Conservation (phyloP, 805 yeast species). For the Hanseniaspora lachancei region DNA sequence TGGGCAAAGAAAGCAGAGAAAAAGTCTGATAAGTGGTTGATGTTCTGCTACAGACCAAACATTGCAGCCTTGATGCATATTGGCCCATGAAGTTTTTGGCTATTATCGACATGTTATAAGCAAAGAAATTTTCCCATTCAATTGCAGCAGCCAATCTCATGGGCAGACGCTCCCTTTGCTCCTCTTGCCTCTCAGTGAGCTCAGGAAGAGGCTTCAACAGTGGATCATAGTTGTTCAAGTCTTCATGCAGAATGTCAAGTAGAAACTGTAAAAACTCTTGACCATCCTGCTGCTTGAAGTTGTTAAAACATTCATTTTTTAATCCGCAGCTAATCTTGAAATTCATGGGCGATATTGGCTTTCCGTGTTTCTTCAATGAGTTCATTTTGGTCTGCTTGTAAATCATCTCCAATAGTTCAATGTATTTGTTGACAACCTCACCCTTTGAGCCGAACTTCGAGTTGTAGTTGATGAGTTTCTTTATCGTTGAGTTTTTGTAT, state of each 20-base stretch:
- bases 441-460: constrained; percentile 76
- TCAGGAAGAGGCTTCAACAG: constrained; percentile 25
- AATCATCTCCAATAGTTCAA: constrained; percentile 44
- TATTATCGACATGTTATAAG: constrained; percentile 62
- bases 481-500: constrained; percentile 36
- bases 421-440: constrained; percentile 55
- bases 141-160: constrained; percentile 70
- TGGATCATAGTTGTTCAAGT: constrained; percentile 41
- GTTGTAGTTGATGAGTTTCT: constrained; percentile 53
- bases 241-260: constrained; percentile 84
- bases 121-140: constrained; percentile 83
- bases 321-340: constrained; percentile 60
- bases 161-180: constrained; percentile 55
- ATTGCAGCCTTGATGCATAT: constrained; percentile 61
- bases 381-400: constrained; percentile 27
- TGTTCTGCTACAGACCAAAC: constrained; percentile 58
- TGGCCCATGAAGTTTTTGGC: constrained; percentile 85
- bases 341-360: constrained; percentile 43
- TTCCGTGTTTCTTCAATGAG: constrained; percentile 5
- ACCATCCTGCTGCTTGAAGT: constrained; percentile 81
- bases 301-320: constrained; percentile 61
- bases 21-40: constrained; percentile 82
- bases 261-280: constrained; percentile 84
- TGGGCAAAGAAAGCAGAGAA: constrained; percentile 65
- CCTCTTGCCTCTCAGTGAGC: constrained; percentile 59